These are phyloP conservation scores for Candida ortonii DNA, from an alignment of 805 yeast genomes.

Conservation along the genomic window DNA sequence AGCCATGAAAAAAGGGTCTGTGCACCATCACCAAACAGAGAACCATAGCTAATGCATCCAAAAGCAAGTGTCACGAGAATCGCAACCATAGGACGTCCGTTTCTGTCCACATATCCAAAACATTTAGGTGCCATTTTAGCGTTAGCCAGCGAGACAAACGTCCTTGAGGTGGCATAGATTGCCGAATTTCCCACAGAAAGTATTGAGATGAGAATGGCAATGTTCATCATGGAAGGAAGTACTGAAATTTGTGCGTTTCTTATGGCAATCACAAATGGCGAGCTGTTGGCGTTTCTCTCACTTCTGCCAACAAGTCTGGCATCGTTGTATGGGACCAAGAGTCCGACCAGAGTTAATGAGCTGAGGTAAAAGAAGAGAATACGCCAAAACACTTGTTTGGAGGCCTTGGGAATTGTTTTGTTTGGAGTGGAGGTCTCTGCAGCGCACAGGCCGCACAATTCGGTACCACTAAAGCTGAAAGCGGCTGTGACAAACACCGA, in stretches of 20 bases:
- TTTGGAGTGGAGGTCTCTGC: conserved; percentile 49
- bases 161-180: conserved; percentile 56
- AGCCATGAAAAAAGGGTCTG: conserved; percentile 45
- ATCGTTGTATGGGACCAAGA: conserved; percentile 46
- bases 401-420: conserved; percentile 47
- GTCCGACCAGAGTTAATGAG: conserved; percentile 43
- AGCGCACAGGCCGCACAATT: conserved; percentile 49
- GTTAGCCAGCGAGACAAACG: conserved; percentile 45
- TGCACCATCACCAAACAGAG: conserved; percentile 41
- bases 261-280: conserved; percentile 50
- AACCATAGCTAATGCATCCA: conserved; percentile 44
- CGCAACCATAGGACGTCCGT: conserved; percentile 50
- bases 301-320: conserved; percentile 30
- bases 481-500: conserved; percentile 55
- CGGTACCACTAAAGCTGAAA: conserved; percentile 54
- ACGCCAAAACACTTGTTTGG: conserved; percentile 58
- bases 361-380: conserved; percentile 45
- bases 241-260: conserved; percentile 35
- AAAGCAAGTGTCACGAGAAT: conserved; percentile 37
- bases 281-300: conserved; percentile 34
- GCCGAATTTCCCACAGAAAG: conserved; percentile 51
- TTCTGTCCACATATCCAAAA: conserved; percentile 45
- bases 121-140: conserved; percentile 43
- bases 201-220: conserved; percentile 39
- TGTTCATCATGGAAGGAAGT: conserved; percentile 40